These are phyloP conservation scores for Trichosporon coremiiforme DNA, from an alignment of 1,284 basidiomycete genomes.

Conservation along the genomic window DNA sequence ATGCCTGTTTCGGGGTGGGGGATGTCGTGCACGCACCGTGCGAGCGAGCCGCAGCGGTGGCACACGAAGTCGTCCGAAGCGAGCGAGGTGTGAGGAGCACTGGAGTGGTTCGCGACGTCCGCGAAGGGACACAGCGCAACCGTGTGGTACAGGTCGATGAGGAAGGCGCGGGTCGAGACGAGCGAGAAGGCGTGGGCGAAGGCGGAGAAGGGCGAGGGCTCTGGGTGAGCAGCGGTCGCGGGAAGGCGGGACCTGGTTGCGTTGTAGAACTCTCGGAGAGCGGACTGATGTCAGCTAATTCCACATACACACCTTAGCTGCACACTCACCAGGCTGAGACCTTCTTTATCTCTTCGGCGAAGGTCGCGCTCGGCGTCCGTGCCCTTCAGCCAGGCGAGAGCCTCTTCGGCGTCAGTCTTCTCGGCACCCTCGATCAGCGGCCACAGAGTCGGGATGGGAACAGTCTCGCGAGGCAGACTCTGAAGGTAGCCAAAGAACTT, in stretches of 20 bases:
- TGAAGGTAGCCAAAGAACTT: constrained; percentile 55
- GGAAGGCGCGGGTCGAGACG: constrained; percentile 84
- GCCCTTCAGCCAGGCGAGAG: constrained; percentile 41
- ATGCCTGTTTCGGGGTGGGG: constrained; percentile 20
- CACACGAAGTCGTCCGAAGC: constrained; percentile 85
- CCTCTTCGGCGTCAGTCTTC: constrained; percentile 40
- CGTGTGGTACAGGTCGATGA: constrained; percentile 81
- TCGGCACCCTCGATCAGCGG: constrained; percentile 20
- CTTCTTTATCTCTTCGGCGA: constrained; percentile 37
- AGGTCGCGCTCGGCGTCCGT: constrained; percentile 53
- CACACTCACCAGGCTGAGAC: constrained; percentile 43
- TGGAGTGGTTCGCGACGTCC: constrained; percentile 81
- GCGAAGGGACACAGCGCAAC: constrained; percentile 86
- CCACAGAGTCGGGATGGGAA: constrained; percentile 55
- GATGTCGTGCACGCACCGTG: constrained; percentile 72
- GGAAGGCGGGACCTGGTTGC: constrained; percentile 23
- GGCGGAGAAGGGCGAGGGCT: background rate
- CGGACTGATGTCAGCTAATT: constrained; percentile 36
- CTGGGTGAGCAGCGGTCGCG: background rate
- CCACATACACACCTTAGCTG: constrained; percentile 26
- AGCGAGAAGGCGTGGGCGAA: constrained; percentile 9
- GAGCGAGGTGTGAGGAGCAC: constrained; percentile 37
- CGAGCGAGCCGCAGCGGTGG: constrained; percentile 71
- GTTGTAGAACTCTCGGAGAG: constrained; percentile 43
- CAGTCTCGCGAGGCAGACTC: constrained; percentile 48